phyloP scores from a whole-genome alignment of 371 early-diverging fungal species.

The Paraphysoderma sedebokerense region DNA sequence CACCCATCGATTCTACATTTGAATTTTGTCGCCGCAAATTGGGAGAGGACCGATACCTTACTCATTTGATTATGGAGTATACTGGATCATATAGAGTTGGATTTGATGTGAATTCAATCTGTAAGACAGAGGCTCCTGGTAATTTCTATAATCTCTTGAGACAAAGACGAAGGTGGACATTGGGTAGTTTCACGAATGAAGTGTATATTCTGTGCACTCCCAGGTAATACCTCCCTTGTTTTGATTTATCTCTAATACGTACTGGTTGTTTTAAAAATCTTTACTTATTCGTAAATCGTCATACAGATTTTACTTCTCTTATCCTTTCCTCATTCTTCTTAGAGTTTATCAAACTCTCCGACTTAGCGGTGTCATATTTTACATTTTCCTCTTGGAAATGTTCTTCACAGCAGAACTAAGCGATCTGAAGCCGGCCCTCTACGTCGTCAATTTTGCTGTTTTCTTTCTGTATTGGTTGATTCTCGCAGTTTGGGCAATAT shows the following conservation, averaged over 20 bases:
- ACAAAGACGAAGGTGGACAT: conserved; percentile 3
- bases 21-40: conserved; percentile 7
- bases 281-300: too few species aligned
- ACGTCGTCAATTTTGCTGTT: too few species aligned
- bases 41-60: conserved; percentile 14
- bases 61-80: conserved; percentile 10
- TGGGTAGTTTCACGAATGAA: conserved; percentile 12
- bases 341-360: conserved; percentile 8
- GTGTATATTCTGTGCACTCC: conserved; percentile 9
- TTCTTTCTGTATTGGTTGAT: too few species aligned
- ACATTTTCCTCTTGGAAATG: neutral
- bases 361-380: neutral
- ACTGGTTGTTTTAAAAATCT: too few species aligned
- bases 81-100: neutral
- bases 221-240: too few species aligned
- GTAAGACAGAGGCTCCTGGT: conserved; percentile 1
- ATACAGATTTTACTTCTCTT: too few species aligned
- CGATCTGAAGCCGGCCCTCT: too few species aligned
- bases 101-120: neutral
- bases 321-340: conserved; percentile 7
- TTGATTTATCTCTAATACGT: too few species aligned
- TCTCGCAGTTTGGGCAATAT: too few species aligned
- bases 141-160: neutral
- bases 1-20: conserved; percentile 4
- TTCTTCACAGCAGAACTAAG: neutral